Evolutionary conservation across 306 rosid genomes (phyloP), one percentile per base, ranked within the genome.

Genomic region (Prinsepia uniflora): DNA sequence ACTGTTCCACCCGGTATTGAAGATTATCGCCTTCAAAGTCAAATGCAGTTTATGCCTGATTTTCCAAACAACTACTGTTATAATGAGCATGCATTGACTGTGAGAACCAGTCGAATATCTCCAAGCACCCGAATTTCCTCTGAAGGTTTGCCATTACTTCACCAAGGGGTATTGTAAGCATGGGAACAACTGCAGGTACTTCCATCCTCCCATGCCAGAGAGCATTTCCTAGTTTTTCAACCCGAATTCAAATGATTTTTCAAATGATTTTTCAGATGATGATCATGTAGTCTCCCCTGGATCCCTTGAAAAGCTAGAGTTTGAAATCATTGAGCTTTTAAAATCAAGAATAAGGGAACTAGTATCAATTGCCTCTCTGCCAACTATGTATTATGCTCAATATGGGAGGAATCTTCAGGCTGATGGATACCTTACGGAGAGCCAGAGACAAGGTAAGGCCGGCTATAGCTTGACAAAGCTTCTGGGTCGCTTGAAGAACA

Each of bases 121-220:
- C 83, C 86, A 1, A 79, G 83, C 75, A 71, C 78, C 83, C n/a
- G 82, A 77, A 17, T 80, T 76, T 61, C 84, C 84, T 22, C 62
- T 66, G 5, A 80, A 77, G 78, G 73, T 77, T 10, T 83, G 87
- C 65, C 84, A 77, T 71, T 83, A 80, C 73, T 83, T 83, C 55
- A 74, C 45, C n/a, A 80, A 83, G 73, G 87, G 87, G 20, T 83
- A 77, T 36, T 83, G 87, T 61, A 83, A 80, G 63, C 87, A 80
- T 53, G 87, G 87, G 47, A 74, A 48, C 65, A 77, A 67, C 63
- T 83, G 87, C 47, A 44, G 87, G 59, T 83, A 83, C 71, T 67
- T 83, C 44, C 87, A 83, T 71, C 75, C 72, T 14, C 76, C 80
- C 53, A 42, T 52, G 68, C 39, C 72, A 4, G 83, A 63, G 2